Base-by-base conservation (phyloP, 164 flowering plant genomes). In the Vitis cinerea region DNA sequence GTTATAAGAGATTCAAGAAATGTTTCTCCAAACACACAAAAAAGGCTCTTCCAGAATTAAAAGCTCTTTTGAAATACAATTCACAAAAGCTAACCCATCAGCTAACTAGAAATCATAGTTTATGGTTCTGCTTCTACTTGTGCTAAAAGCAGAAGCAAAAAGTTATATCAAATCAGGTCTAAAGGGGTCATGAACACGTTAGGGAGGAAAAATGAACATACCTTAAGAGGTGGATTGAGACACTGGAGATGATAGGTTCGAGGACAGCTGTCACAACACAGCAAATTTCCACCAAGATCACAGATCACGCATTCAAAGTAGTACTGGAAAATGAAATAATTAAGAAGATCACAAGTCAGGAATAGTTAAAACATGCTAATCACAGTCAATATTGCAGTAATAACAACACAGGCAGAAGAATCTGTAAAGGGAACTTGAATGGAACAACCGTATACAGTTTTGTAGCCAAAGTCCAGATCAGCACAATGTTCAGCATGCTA, bases 171-270 rank as follows among this genome's bases (percentile, higher is more conserved):
- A 37, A 37, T 37, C 7, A 37, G 44, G 2, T 37, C 44, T 37
- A 37, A 37, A 23, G 13, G 60, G 69, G 44, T 71, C 16, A 71
- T 7, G 4, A 37, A 68, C 29, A 54, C 5, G 60, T 68, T 14
- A 58, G 61, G 27, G 9, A 58, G 23, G 27, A 58, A 13, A 13
- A 58, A 58, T 60, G 10, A 74, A 70, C 54, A 74, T 84, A 94
- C 99, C 99, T 94, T 88, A 72, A 94, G 93, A 71, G 97, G 97
- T 29, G 99, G 99, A 81, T 83, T 81, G 66, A 94, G 97, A 81
- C 99, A 94, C 71, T 91, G 87, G n/a, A 91, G 85, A 86, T 94
- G 99, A 83, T 94, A 94, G 9, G 94, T 88, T 31, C 90, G 78
- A 50, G 99, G 99, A 75, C 99, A 94, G 73, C 88, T 80, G 77